Percentiles rank a stretch among this genome's conserved stretches.
phyloP scores from a whole-genome alignment of 305 asterid genomes.

The Plantago lanceolata region DNA sequence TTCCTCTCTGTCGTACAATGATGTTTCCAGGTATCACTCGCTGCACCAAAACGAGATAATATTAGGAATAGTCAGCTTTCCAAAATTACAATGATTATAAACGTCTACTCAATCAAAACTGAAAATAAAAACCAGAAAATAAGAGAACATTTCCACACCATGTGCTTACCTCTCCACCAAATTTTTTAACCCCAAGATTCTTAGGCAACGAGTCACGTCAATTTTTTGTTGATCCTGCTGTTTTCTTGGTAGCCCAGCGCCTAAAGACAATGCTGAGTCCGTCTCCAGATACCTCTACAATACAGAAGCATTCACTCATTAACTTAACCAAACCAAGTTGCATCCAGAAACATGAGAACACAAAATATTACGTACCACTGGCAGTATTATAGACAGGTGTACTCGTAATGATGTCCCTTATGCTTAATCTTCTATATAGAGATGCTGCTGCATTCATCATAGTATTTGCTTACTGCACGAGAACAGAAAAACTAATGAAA shows the following conservation, averaged over 20 bases:
- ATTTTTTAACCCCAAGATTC: conserved; percentile 87
- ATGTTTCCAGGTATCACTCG: conserved; percentile 89
- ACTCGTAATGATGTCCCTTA: conserved; percentile 49
- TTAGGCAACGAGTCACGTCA: conserved; percentile 85
- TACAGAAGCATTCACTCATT: neutral
- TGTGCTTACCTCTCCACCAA: conserved; percentile 71
- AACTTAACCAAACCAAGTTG: conserved; percentile 3
- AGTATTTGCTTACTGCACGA: conserved; percentile 11
- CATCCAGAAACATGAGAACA: neutral
- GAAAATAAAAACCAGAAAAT: neutral
- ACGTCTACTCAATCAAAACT: neutral
- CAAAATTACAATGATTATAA: neutral
- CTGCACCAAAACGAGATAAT: conserved; percentile 32
- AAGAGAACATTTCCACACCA: neutral
- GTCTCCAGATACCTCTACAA: conserved; percentile 55
- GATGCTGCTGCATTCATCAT: conserved; percentile 56
- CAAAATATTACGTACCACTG: conserved; percentile 38
- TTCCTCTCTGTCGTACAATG: conserved; percentile 91
- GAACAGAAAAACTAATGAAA: conserved; percentile 12
- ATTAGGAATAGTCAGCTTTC: neutral
- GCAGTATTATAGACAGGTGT: conserved; percentile 53
- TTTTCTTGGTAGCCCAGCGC: conserved; percentile 87
- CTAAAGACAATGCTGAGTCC: conserved; percentile 75
- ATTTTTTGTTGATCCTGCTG: conserved; percentile 88
- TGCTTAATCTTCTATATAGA: conserved; percentile 50